These are phyloP conservation scores for Magnusiomyces suaveolens DNA, from an alignment of 1,139 yeast genomes.

Conservation along the genomic window DNA sequence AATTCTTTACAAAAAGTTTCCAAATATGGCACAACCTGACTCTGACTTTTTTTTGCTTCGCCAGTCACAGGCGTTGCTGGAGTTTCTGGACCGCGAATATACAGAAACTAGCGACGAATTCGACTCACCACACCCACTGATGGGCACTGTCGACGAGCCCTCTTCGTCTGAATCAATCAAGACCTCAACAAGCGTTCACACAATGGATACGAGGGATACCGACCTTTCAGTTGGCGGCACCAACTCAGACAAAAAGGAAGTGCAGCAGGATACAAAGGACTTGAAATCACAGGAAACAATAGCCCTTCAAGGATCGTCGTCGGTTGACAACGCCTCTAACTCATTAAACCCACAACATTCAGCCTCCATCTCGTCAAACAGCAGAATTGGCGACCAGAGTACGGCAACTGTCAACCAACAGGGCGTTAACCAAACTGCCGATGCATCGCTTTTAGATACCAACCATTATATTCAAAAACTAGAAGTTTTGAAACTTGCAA, in stretches of 20 bases:
- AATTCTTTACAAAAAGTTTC: background rate
- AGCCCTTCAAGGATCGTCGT: too few species aligned
- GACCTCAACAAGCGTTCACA: background rate
- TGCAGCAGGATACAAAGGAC: background rate
- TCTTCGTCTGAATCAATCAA: background rate
- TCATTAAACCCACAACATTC: too few species aligned
- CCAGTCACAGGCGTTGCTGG: background rate
- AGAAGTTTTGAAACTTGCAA: conserved; percentile 3
- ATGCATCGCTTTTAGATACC: background rate
- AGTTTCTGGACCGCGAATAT: background rate
- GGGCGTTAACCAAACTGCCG: too few species aligned
- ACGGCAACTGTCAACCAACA: too few species aligned
- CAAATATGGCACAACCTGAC: background rate
- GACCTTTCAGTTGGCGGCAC: background rate
- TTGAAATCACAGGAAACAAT: too few species aligned
- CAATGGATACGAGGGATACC: background rate
- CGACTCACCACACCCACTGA: background rate
- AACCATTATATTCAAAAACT: conserved; percentile 1
- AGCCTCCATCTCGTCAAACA: too few species aligned
- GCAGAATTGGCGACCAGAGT: too few species aligned
- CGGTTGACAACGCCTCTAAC: too few species aligned
- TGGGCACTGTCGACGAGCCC: background rate
- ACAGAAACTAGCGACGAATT: background rate
- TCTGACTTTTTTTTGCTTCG: background rate
- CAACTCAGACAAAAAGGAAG: background rate